These are phyloP conservation scores for Pulveroboletus sp. DNA, from an alignment of 768 basidiomycete species.

Conservation along the genomic window DNA sequence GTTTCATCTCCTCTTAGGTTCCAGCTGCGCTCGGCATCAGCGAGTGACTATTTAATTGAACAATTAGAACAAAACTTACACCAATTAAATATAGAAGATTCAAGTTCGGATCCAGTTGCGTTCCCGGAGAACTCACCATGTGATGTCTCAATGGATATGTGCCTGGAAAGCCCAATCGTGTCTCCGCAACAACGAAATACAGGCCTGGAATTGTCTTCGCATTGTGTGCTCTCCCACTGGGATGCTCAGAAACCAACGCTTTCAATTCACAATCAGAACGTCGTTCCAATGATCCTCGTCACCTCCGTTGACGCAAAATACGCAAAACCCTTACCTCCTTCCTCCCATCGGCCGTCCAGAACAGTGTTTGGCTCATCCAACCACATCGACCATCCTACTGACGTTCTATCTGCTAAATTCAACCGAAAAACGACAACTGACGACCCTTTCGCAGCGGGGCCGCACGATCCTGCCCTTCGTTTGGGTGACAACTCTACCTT, in stretches of 20 bases:
- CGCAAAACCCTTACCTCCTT: conserved; percentile 18
- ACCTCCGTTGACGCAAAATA: conserved; percentile 25
- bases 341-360: conserved; percentile 4
- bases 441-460: conserved; percentile 17
- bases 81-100: conserved; percentile 15
- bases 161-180: neutral
- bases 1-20: conserved; percentile 18
- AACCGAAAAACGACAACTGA: neutral
- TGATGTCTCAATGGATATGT: conserved; percentile 7
- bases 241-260: neutral
- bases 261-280: neutral
- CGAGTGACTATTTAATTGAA: conserved; percentile 18
- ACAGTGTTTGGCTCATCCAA: conserved; percentile 13
- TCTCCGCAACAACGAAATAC: neutral
- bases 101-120: neutral
- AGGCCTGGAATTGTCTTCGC: neutral
- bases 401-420: neutral
- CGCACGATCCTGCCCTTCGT: neutral
- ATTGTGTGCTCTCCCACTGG: neutral
- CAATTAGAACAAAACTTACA: conserved; percentile 17
- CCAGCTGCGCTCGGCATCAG: conserved; percentile 17
- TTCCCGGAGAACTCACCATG: neutral
- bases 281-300: conserved; percentile 20
- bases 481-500: conserved; percentile 5
- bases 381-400: conserved; percentile 5